These are phyloP conservation scores for Penicillium chermesinum DNA, from an alignment of 495 filamentous ascomycete genomes.

Conservation along the genomic window DNA sequence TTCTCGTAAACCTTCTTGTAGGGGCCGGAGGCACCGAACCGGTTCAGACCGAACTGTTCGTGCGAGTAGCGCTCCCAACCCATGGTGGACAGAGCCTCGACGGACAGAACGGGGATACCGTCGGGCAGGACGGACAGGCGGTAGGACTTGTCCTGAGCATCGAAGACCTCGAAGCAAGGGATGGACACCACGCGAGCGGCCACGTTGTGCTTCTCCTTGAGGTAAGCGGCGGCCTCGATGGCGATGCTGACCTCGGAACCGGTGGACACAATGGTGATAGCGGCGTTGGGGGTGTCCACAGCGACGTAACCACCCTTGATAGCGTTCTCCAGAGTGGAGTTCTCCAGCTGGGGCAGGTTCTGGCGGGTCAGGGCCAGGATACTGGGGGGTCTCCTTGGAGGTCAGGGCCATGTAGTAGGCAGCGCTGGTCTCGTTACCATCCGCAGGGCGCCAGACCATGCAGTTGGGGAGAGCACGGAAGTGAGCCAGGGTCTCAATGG, in stretches of 20 bases:
- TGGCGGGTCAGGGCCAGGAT: slow-evolving; percentile 95
- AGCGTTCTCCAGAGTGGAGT: slow-evolving; percentile 77
- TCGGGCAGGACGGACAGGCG: slow-evolving; percentile 85
- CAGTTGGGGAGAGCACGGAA: slow-evolving; percentile 99
- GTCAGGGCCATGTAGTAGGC: slow-evolving; percentile 96
- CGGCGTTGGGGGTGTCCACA: slow-evolving; percentile 76
- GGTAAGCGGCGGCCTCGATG: slow-evolving; percentile 83
- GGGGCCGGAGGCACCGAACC: slow-evolving; percentile 92
- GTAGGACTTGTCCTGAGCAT: slow-evolving; percentile 91
- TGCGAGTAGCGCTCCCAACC: slow-evolving; percentile 98
- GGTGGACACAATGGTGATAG: slow-evolving; percentile 87
- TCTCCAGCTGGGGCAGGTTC: slow-evolving; percentile 97
- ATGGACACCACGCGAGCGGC: slow-evolving; percentile 91
- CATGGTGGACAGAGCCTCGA: slow-evolving; percentile 90
- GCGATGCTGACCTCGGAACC: slow-evolving; percentile 94
- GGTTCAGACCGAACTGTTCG: slow-evolving; percentile 98
- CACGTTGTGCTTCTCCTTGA: slow-evolving; percentile 84
- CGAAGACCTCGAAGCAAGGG: slow-evolving; percentile 97
- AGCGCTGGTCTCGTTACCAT: slow-evolving; percentile 96
- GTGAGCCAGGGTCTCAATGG: slow-evolving; percentile 98
- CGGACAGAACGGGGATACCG: slow-evolving; percentile 85
- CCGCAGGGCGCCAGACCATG: slow-evolving; percentile 99
- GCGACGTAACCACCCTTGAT: slow-evolving; percentile 93
- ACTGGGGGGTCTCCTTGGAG: slow-evolving; percentile 81
- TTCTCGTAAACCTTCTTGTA: slow-evolving; percentile 99